phyloP scores from a whole-genome alignment of 2,329 filamentous ascomycete species.

The Sporothrix phasma region DNA sequence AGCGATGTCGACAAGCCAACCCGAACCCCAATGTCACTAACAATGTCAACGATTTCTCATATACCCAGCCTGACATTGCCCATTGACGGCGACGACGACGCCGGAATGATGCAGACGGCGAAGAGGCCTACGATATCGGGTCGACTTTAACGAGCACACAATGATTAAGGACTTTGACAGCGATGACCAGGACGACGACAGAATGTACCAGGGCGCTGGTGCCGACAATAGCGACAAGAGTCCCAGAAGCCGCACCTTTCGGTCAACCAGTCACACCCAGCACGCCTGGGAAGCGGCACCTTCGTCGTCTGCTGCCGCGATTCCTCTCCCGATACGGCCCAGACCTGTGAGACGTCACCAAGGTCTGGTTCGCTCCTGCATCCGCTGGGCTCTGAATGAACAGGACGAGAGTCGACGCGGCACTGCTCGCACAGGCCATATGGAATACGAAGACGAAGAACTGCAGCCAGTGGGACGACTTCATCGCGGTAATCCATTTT shows the following conservation, averaged over 20 bases:
- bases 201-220: not conserved
- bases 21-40: not conserved
- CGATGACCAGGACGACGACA: slow-evolving; percentile 9
- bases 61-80: not conserved
- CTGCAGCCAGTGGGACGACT: slow-evolving; percentile 16
- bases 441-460: slow-evolving; percentile 11
- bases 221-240: not conserved
- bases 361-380: slow-evolving; percentile 15
- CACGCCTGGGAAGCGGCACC: not conserved
- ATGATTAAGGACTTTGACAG: slow-evolving; percentile 17
- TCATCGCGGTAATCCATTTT: not conserved
- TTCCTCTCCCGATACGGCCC: not conserved
- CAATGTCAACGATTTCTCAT: not conserved
- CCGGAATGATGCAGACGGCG: slow-evolving; percentile 26
- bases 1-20: not conserved
- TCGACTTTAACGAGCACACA: slow-evolving; percentile 1
- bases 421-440: slow-evolving; percentile 15
- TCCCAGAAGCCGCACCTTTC: not conserved
- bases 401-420: slow-evolving; percentile 18
- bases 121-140: not conserved
- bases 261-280: not conserved
- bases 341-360: slow-evolving; percentile 10
- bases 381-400: slow-evolving; percentile 16
- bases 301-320: not conserved
- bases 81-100: slow-evolving; percentile 21